A percentile compares a stretch with the other conserved stretches of the same genome.
These are phyloP conservation scores for Cercospora janseana DNA, from an alignment of 2,329 filamentous ascomycete genomes.

Conservation along the genomic window DNA sequence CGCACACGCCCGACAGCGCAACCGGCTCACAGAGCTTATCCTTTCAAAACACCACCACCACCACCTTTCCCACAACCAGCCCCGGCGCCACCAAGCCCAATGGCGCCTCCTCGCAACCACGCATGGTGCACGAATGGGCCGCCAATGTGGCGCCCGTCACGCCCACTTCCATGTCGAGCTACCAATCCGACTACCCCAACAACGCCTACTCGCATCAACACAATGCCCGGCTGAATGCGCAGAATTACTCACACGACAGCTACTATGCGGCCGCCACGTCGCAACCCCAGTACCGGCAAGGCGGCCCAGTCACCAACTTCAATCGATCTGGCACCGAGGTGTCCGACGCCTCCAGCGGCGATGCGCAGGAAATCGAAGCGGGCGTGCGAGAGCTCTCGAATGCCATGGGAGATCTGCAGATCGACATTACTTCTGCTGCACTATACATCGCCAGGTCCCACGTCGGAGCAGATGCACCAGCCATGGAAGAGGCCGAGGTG, in stretches of 20 bases:
- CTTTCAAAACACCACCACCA: slow-evolving; percentile 32
- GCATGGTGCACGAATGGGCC: slow-evolving; percentile 25
- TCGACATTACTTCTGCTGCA: slow-evolving; percentile 82
- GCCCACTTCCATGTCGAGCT: slow-evolving; percentile 21
- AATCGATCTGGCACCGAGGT: slow-evolving; percentile 29
- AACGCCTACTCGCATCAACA: slow-evolving; percentile 21
- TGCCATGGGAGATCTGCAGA: slow-evolving; percentile 79
- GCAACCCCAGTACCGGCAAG: slow-evolving; percentile 23
- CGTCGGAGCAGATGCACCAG: slow-evolving; percentile 58
- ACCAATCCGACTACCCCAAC: slow-evolving; percentile 19
- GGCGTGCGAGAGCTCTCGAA: slow-evolving; percentile 43
- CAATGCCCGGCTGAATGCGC: slow-evolving; percentile 16
- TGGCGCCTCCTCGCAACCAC: slow-evolving; percentile 14
- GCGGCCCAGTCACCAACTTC: slow-evolving; percentile 22
- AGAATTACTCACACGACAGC: slow-evolving; percentile 15
- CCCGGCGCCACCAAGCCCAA: slow-evolving; percentile 19
- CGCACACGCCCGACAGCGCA: slow-evolving; percentile 25
- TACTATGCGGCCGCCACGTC: slow-evolving; percentile 19
- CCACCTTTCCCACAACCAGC: slow-evolving; percentile 21
- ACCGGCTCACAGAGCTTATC: slow-evolving; percentile 32
- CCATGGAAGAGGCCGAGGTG: slow-evolving; percentile 69
- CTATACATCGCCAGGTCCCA: slow-evolving; percentile 75
- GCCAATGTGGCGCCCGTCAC: slow-evolving; percentile 10
- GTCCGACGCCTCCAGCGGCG: slow-evolving; percentile 32
- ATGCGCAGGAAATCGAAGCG: slow-evolving; percentile 36